Evolutionary conservation across 352 stramenopile species (phyloP).

Genomic region (Globisporangium echinulatum): DNA sequence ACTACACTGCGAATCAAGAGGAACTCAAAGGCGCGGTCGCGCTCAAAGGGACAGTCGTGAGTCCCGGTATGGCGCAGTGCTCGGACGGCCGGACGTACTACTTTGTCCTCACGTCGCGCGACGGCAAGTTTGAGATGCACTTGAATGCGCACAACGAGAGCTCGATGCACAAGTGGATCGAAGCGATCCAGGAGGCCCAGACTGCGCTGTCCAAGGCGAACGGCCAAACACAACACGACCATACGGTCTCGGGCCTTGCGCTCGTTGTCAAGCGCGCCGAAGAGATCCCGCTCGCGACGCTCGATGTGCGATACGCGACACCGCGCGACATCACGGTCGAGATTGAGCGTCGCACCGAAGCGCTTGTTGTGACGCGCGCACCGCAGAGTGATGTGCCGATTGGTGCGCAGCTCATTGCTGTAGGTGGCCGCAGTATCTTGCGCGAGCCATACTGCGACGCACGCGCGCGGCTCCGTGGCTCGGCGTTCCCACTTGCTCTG

Average conservation of each 20-base stretch:
- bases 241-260: constrained; percentile 50
- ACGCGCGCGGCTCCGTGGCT: constrained; percentile 40
- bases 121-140: constrained; percentile 82
- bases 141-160: constrained; percentile 74
- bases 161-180: constrained; percentile 85
- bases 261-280: constrained; percentile 73
- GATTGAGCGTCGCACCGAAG: constrained; percentile 69
- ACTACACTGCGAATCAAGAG: constrained; percentile 80
- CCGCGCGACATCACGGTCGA: constrained; percentile 64
- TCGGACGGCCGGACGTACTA: constrained; percentile 79
- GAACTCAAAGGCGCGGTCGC: constrained; percentile 64
- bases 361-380: constrained; percentile 58
- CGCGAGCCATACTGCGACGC: constrained; percentile 53
- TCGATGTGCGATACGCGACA: constrained; percentile 50
- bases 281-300: constrained; percentile 65
- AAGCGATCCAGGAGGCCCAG: constrained; percentile 75
- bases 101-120: constrained; percentile 78
- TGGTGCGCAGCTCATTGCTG: constrained; percentile 66
- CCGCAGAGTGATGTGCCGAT: constrained; percentile 44
- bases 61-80: constrained; percentile 74
- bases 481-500: constrained; percentile 54
- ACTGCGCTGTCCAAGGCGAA: constrained; percentile 38
- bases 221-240: constrained; percentile 23
- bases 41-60: constrained; percentile 77
- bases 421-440: constrained; percentile 57